These are phyloP conservation scores for Ophiorrhiza pumila DNA, from an alignment of 257 asterid species.

Conservation along the genomic window DNA sequence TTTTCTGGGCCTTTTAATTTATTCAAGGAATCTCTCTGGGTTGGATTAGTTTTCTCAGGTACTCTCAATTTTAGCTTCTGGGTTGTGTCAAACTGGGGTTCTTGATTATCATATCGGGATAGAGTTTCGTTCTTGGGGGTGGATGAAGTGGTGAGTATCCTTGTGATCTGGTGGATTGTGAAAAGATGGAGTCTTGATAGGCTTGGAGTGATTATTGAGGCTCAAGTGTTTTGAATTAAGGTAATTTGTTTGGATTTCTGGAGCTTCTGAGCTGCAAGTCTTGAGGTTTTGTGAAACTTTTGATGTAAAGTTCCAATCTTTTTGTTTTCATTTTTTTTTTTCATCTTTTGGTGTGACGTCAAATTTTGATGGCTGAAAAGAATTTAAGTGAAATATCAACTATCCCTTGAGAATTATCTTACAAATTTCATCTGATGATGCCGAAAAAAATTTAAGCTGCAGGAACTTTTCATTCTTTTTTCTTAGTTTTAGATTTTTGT, in stretches of 20 bases:
- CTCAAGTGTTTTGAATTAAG: constrained; percentile 10
- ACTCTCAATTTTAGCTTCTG: constrained; percentile 22
- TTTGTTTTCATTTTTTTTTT: too few species aligned
- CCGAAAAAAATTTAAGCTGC: constrained; percentile 15
- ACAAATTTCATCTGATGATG: constrained; percentile 25
- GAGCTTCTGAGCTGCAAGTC: not conserved
- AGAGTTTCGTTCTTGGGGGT: constrained; percentile 24
- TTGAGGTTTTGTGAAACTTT: constrained; percentile 6
- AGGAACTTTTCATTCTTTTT: not conserved
- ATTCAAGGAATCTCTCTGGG: constrained; percentile 7
- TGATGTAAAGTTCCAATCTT: not conserved
- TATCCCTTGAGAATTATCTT: constrained; percentile 16
- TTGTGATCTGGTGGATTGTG: constrained; percentile 15
- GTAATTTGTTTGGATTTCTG: constrained; percentile 16
- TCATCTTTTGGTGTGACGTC: too few species aligned
- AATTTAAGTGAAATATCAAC: not conserved
- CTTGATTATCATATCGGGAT: constrained; percentile 18
- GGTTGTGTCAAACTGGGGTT: constrained; percentile 14
- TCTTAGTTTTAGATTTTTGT: constrained; percentile 7
- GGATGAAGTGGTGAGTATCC: constrained; percentile 20
- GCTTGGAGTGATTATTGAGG: constrained; percentile 15
- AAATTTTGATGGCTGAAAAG: not conserved
- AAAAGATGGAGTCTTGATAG: constrained; percentile 11
- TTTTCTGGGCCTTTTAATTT: not conserved
- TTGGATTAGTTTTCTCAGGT: not conserved